Evolutionary conservation across 768 basidiomycete species (phyloP).

Genomic region (Albatrellus ellisii): DNA sequence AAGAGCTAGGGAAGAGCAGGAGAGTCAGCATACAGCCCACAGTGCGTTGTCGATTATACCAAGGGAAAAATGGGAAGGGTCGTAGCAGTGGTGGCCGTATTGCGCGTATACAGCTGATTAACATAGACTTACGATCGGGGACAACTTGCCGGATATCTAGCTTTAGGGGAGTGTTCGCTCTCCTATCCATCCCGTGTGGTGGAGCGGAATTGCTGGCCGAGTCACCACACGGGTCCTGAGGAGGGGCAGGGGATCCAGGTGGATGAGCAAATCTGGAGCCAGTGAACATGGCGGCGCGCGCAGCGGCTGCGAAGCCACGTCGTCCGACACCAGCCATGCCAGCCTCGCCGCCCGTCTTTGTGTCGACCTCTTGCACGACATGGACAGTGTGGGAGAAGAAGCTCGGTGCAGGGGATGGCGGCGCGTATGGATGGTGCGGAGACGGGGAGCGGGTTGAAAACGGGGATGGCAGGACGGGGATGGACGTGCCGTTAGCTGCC

Average conservation of each 20-base stretch:
- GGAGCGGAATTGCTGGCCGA: conserved; percentile 3
- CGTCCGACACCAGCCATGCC: conserved; percentile 90
- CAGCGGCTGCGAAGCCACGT: conserved; percentile 67
- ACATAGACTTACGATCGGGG: too few species aligned
- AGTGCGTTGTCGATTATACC: too few species aligned
- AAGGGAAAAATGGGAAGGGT: too few species aligned
- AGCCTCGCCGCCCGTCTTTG: conserved; percentile 62
- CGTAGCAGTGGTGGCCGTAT: too few species aligned
- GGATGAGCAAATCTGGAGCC: conserved; percentile 6
- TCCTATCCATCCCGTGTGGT: conserved; percentile 19
- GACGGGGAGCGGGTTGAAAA: background rate
- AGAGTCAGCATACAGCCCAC: too few species aligned
- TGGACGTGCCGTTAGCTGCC: background rate
- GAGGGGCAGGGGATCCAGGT: background rate
- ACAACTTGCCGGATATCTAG: too few species aligned
- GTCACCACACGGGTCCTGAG: background rate
- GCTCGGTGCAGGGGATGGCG: conserved; percentile 8
- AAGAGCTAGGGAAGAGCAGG: too few species aligned
- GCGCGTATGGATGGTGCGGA: background rate
- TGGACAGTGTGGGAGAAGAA: background rate
- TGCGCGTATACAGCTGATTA: too few species aligned
- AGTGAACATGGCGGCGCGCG: conserved; percentile 44
- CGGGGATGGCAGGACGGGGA: background rate
- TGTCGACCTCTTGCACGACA: conserved; percentile 38
- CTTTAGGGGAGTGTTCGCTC: conserved; percentile 21